A percentile compares a stretch with the other conserved stretches of the same genome.
phyloP scores from a whole-genome alignment of 495 filamentous ascomycete genomes.

The Xylaria acuta region DNA sequence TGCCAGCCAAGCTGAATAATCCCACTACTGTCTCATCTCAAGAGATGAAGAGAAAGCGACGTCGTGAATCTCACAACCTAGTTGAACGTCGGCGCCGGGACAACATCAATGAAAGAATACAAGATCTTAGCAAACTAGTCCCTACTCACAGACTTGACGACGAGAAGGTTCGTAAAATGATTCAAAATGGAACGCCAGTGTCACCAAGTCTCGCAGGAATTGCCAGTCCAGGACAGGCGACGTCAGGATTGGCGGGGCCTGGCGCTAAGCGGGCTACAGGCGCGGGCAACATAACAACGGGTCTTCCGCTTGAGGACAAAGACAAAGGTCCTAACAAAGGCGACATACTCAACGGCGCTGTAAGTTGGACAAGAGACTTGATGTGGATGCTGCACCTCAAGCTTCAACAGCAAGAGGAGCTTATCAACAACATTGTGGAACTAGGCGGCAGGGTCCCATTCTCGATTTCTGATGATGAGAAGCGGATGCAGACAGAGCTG shows the following conservation, averaged over 20 bases:
- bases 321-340: conserved; percentile 99
- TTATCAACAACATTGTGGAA: conserved; percentile 72
- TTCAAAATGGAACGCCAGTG: conserved; percentile 86
- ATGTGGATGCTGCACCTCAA: conserved; percentile 95
- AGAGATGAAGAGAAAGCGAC: conserved; percentile 88
- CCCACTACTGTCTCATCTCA: conserved; percentile 68
- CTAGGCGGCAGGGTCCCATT: conserved; percentile 79
- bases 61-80: conserved; percentile 93
- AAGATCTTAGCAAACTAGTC: conserved; percentile 92
- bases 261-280: conserved; percentile 79
- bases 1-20: conserved; percentile 60
- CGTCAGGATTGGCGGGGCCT: conserved; percentile 83
- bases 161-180: conserved; percentile 93
- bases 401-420: conserved; percentile 84
- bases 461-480: conserved; percentile 88
- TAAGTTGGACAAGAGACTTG: conserved; percentile 94
- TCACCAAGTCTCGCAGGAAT: conserved; percentile 75
- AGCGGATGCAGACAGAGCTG: conserved; percentile 91
- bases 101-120: conserved; percentile 98
- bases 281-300: conserved; percentile 87
- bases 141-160: conserved; percentile 93
- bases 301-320: conserved; percentile 91
- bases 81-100: conserved; percentile 94
- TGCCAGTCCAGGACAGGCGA: conserved; percentile 73
- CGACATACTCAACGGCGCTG: conserved; percentile 95